Base-by-base conservation (phyloP, 805 yeast genomes). In the Suhomyces kilbournensis region DNA sequence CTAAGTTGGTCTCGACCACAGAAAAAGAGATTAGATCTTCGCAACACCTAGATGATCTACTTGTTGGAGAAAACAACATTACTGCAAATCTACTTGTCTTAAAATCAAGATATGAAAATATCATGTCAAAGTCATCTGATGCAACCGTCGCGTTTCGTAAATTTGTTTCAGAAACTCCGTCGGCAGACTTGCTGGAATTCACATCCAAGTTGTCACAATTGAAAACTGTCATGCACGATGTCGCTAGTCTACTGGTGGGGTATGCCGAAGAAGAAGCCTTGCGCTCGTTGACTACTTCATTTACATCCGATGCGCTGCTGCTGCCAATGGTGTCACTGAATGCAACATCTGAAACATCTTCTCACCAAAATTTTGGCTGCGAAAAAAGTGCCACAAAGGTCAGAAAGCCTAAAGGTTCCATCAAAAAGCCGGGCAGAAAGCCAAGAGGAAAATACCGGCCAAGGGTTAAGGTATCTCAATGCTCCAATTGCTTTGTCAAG, bases 401-500 rank as follows among this genome's bases (percentile, higher is more conserved):
- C 3, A 38, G n/a, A 17, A 38, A 17, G 22, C 23, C 42, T 9
- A 42, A 42, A 42, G 17, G 14, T 14, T 10, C 45, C 20, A 23
- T 14, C 10, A 42, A 42, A 23, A 23, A 28, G 26, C 26, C 26
- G 9, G 15, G 28, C 15, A 45, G 47, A 20, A 45, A 45, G 25
- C 22, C 47, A 28, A 45, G 47, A 17, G 35, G 38, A 20, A 19
- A 23, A 8, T 30, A 15, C 17, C 17, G 15, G 7, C 17, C 38
- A 6, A 25, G 4, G n/a, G 28, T 7, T 4, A 17, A 45, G 17
- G 47, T 47, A 8, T n/a, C 52, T 7, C 43, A 43, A 19, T 56
- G 60, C 38, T 42, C 56, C 34, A 96, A 90, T 59, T 91, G 97
- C 70, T 85, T 85, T 0, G 81, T 85, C 2, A 75, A 75, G 26